A percentile compares a stretch with the other conserved stretches of the same genome.
phyloP scores from a whole-genome alignment of 1,284 basidiomycete species.

The Ustilago sp. region DNA sequence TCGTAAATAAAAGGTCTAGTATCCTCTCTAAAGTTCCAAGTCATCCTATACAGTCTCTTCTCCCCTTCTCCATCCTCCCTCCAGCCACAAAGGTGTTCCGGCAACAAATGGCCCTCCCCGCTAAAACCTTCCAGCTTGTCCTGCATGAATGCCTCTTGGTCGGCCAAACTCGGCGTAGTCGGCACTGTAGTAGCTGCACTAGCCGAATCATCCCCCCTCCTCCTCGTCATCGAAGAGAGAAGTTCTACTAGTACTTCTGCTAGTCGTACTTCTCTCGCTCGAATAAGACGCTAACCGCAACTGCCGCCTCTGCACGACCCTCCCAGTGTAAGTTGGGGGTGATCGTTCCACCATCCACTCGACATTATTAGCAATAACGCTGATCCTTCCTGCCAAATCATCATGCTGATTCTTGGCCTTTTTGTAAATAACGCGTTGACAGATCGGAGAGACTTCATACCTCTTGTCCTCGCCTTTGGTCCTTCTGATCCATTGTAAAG shows the following conservation, averaged over 20 bases:
- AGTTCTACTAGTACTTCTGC: constrained; percentile 24
- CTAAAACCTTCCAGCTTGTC: background rate
- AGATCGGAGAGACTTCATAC: constrained; percentile 65
- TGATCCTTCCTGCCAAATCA: constrained; percentile 62
- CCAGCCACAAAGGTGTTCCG: constrained; percentile 26
- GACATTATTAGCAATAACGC: constrained; percentile 65
- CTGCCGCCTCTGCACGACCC: constrained; percentile 21
- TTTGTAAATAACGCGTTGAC: constrained; percentile 67
- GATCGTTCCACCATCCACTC: constrained; percentile 64
- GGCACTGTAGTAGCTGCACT: constrained; percentile 28
- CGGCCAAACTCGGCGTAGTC: constrained; percentile 19
- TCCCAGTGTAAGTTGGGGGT: constrained; percentile 21
- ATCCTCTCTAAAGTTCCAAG: constrained; percentile 40
- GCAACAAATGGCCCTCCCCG: constrained; percentile 14
- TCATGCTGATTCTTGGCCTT: constrained; percentile 67
- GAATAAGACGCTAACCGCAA: constrained; percentile 36
- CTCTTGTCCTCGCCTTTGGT: constrained; percentile 48
- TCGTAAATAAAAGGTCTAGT: constrained; percentile 37
- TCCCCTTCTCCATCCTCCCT: constrained; percentile 21
- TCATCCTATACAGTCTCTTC: constrained; percentile 25
- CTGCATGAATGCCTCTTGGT: constrained; percentile 3
- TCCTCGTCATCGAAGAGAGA: constrained; percentile 33
- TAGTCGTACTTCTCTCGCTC: constrained; percentile 29
- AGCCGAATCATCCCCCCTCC: constrained; percentile 13
- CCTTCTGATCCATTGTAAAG: constrained; percentile 47